Conservation (phyloP, 2,329 filamentous ascomycete genomes). For the Mycocentrospora acerina region DNA sequence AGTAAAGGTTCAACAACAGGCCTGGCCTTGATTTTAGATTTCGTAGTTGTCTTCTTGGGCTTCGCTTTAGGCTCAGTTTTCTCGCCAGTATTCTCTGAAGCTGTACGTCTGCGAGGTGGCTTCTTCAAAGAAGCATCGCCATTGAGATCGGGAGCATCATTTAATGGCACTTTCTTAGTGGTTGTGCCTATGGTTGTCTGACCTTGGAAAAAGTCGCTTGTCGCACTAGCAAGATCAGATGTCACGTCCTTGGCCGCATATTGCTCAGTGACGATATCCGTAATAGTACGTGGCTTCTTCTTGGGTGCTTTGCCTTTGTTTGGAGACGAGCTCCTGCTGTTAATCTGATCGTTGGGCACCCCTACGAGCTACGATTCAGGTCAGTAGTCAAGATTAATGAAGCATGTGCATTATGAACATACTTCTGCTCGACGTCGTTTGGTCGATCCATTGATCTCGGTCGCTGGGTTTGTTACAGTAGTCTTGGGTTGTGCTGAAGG, state of each 20-base stretch:
- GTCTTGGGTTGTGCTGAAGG: conserved; percentile 8
- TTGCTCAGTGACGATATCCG: conserved; percentile 40
- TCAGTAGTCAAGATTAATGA: conserved; percentile 1
- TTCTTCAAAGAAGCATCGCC: conserved; percentile 14
- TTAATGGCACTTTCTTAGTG: conserved; percentile 26
- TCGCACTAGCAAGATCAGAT: conserved; percentile 7
- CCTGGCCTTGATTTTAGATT: conserved; percentile 29
- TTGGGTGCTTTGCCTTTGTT: conserved; percentile 39
- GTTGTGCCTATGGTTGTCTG: conserved; percentile 9
- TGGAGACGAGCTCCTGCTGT: conserved; percentile 25
- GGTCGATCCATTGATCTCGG: conserved; percentile 9
- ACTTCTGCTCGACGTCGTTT: conserved; percentile 37
- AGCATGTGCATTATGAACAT: not conserved
- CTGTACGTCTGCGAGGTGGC: conserved; percentile 22
- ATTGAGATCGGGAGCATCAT: conserved; percentile 17
- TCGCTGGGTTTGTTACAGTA: conserved; percentile 3
- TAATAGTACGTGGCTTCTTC: conserved; percentile 44
- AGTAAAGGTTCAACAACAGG: conserved; percentile 38
- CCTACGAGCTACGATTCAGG: conserved; percentile 21
- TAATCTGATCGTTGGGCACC: conserved; percentile 24
- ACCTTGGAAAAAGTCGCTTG: conserved; percentile 28
- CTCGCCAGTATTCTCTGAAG: conserved; percentile 19
- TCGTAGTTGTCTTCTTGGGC: conserved; percentile 25
- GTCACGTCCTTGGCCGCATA: conserved; percentile 22
- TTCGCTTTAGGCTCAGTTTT: conserved; percentile 17